Conservation (phyloP, 768 basidiomycete genomes). For the Favolaschia claudopus region DNA sequence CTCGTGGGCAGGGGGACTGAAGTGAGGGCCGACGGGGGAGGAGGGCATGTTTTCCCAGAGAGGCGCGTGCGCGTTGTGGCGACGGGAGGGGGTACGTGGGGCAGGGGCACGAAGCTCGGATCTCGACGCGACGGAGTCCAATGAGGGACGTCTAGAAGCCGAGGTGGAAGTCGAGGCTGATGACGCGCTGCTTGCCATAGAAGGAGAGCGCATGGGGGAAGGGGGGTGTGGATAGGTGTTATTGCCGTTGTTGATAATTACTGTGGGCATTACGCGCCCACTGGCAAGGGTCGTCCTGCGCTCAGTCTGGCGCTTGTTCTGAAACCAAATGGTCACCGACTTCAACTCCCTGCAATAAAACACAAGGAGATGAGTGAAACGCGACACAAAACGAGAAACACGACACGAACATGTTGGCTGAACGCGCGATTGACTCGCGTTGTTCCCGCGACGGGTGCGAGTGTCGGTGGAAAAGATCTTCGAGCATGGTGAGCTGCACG, state of each 20-base stretch:
- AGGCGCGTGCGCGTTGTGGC: conserved; percentile 43
- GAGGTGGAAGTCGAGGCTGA: conserved; percentile 35
- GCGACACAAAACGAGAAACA: conserved; percentile 16
- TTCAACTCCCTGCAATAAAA: conserved; percentile 60
- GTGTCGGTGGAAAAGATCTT: conserved; percentile 74
- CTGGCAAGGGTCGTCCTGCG: conserved; percentile 60
- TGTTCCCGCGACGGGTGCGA: conserved; percentile 81
- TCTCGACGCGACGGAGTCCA: conserved; percentile 67
- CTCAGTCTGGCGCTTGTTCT: conserved; percentile 80
- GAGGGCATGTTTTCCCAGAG: conserved; percentile 69
- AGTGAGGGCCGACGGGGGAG: conserved; percentile 63
- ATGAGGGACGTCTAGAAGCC: conserved; percentile 47
- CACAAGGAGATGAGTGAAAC: conserved; percentile 28
- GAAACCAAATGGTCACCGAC: conserved; percentile 84
- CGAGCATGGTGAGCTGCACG: conserved; percentile 73
- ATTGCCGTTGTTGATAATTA: conserved; percentile 41
- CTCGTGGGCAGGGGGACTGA: conserved; percentile 58
- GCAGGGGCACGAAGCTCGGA: conserved; percentile 54
- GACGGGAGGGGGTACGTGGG: conserved; percentile 50
- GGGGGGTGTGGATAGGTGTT: conserved; percentile 34
- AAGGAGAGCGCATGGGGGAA: conserved; percentile 30
- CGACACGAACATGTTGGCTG: conserved; percentile 67
- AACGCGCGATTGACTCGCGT: conserved; percentile 66
- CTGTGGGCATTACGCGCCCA: conserved; percentile 32
- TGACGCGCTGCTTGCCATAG: conserved; percentile 37